Percentiles rank a stretch among this genome's conserved stretches.
Conservation (phyloP, 2,329 filamentous ascomycete species). For the Diplodia intermedia region DNA sequence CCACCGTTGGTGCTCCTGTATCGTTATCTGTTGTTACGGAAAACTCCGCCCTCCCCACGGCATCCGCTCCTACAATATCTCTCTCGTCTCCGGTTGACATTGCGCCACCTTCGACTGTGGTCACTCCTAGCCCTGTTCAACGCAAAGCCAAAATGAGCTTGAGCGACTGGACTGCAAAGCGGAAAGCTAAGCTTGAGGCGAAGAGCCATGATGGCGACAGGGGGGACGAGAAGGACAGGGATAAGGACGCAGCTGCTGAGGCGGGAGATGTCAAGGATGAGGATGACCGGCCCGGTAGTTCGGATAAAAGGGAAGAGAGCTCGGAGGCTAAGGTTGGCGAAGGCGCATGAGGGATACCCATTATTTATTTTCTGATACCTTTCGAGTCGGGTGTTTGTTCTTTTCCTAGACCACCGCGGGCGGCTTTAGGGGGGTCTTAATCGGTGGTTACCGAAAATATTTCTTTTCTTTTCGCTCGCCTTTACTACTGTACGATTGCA, state of each 20-base stretch:
- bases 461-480: not conserved
- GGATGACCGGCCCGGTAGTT: conserved; percentile 9
- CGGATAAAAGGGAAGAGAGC: conserved; percentile 12
- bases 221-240: conserved; percentile 17
- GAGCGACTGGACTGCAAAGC: conserved; percentile 31
- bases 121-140: conserved; percentile 29
- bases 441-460: conserved; percentile 16
- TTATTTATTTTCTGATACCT: conserved; percentile 22
- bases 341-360: conserved; percentile 30
- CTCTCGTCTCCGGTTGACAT: conserved; percentile 15
- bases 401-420: conserved; percentile 22
- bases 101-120: conserved; percentile 14
- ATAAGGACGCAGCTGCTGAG: not conserved
- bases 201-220: conserved; percentile 16
- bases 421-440: conserved; percentile 17
- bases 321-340: conserved; percentile 15
- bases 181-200: conserved; percentile 30
- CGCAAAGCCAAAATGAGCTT: conserved; percentile 33
- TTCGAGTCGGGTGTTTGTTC: conserved; percentile 2
- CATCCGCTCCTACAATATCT: conserved; percentile 19
- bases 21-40: conserved; percentile 40
- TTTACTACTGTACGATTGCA: conserved; percentile 26
- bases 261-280: conserved; percentile 17
- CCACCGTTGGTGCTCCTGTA: conserved; percentile 41
- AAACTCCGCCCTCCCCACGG: conserved; percentile 38